Evolutionary conservation across 2,329 filamentous ascomycete species (phyloP).

Genomic region (Fusarium sp.): DNA sequence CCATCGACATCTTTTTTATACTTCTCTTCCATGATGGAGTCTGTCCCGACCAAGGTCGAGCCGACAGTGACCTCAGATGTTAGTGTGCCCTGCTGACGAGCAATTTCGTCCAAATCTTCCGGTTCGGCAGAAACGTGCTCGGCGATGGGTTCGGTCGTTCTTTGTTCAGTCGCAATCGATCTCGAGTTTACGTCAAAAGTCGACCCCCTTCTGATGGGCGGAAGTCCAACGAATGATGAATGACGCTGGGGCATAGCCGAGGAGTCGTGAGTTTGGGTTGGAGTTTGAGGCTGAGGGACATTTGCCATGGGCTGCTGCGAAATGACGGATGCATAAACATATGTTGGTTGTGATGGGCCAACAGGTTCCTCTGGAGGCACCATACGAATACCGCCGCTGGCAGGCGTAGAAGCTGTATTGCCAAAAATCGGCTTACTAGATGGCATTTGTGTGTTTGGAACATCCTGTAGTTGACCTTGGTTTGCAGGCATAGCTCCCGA

Average conservation of each 20-base stretch:
- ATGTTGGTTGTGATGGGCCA: slow-evolving; percentile 13
- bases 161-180: slow-evolving; percentile 49
- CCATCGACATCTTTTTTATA: slow-evolving; percentile 29
- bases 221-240: slow-evolving; percentile 68
- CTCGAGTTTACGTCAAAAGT: slow-evolving; percentile 62
- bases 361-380: slow-evolving; percentile 34
- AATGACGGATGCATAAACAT: slow-evolving; percentile 7
- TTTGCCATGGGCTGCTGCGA: not conserved
- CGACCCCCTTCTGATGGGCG: slow-evolving; percentile 69
- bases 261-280: slow-evolving; percentile 15
- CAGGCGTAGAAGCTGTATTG: slow-evolving; percentile 26
- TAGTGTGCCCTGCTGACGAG: slow-evolving; percentile 36
- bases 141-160: slow-evolving; percentile 51
- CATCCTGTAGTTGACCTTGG: slow-evolving; percentile 10
- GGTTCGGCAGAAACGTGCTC: slow-evolving; percentile 52
- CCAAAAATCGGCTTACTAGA: slow-evolving; percentile 25
- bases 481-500: slow-evolving; percentile 18
- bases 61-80: slow-evolving; percentile 39
- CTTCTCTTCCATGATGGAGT: slow-evolving; percentile 34
- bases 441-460: slow-evolving; percentile 4
- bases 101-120: slow-evolving; percentile 39
- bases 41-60: slow-evolving; percentile 38
- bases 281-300: slow-evolving; percentile 21
- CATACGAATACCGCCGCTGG: slow-evolving; percentile 39
- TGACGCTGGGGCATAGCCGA: slow-evolving; percentile 55